A percentile compares a stretch with the other conserved stretches of the same genome.
Conservation (phyloP, 1,284 basidiomycete species). For the Trichosporon sp. region DNA sequence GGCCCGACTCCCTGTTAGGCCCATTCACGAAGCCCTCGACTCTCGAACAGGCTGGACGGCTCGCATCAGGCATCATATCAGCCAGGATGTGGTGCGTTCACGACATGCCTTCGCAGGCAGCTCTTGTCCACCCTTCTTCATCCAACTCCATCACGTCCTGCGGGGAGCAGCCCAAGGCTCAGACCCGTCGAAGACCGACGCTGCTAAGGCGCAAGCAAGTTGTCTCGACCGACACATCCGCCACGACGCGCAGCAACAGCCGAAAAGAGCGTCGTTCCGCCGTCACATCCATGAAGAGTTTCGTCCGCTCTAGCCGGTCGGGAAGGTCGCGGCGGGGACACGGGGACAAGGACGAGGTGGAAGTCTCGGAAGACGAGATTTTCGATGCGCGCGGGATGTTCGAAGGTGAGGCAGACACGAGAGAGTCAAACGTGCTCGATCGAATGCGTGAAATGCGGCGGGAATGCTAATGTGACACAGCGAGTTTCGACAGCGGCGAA, state of each 20-base stretch:
- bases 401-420: neutral
- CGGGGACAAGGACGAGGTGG: neutral
- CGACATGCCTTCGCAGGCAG: conserved; percentile 5
- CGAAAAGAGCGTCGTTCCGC: neutral
- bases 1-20: conserved; percentile 3
- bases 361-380: neutral
- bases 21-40: conserved; percentile 1
- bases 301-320: neutral
- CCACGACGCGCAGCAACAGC: neutral
- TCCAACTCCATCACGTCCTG: neutral
- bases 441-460: neutral
- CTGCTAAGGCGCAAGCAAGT: neutral
- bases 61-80: neutral
- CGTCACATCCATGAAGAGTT: conserved; percentile 5
- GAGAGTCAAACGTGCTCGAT: neutral
- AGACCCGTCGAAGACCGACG: neutral
- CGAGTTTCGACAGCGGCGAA: neutral
- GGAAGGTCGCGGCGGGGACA: neutral
- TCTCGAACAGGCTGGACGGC: neutral
- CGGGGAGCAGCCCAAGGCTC: neutral
- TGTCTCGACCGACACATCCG: neutral
- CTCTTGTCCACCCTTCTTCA: neutral
- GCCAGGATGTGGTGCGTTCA: conserved; percentile 3
- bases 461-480: neutral
- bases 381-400: neutral